Base-by-base conservation (phyloP, 2,329 filamentous ascomycete species). In the Colletotrichum chlorophyti region DNA sequence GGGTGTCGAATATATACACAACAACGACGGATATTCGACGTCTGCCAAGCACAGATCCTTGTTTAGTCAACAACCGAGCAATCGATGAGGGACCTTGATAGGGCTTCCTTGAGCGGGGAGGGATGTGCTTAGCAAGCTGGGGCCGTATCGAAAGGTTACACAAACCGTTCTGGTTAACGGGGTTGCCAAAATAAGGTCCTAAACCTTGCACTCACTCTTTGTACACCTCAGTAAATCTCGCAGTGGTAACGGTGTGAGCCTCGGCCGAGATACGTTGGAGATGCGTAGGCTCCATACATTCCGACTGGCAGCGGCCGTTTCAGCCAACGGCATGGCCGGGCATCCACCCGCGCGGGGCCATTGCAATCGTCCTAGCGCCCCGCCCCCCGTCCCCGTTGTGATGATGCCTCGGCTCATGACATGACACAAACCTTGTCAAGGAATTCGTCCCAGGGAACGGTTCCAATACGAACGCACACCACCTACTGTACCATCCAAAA, bases 351-450 rank as follows among this genome's bases (percentile, higher is more conserved):
- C 55, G 50, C 50, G 55, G 50, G 54, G 50, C 35, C 29, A 27
- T 47, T 52, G 43, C 21, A 59, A 59, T 54, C 29, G 42, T 59
- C 35, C 19, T 59, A 59, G 55, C 50, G 50, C 37, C 55, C 31
- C 47, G n/a, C n/a, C n/a, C n/a, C n/a, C n/a, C 35, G 35, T 43
- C 42, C 23, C 35, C 31, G 37, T 32, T 37, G 24, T 21, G 37
- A n/a, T 19, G 50, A 58, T 59, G 55, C 55, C 55, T 54, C 50
- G 55, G 55, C 15, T 14, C 35, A 53, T 49, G 31, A 15, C n/a
- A n/a, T n/a, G n/a, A 31, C 37, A 27, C 6, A 7, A 21, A 21
- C 43, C 24, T 19, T 17, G 14, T 32, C 48, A 51, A 23, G 29
- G 15, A 4, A 32, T 10, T 24, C 27, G 48, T 32, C 15, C 21